Conservation (phyloP, 345 rosid genomes). For the Noccaea caerulescens region DNA sequence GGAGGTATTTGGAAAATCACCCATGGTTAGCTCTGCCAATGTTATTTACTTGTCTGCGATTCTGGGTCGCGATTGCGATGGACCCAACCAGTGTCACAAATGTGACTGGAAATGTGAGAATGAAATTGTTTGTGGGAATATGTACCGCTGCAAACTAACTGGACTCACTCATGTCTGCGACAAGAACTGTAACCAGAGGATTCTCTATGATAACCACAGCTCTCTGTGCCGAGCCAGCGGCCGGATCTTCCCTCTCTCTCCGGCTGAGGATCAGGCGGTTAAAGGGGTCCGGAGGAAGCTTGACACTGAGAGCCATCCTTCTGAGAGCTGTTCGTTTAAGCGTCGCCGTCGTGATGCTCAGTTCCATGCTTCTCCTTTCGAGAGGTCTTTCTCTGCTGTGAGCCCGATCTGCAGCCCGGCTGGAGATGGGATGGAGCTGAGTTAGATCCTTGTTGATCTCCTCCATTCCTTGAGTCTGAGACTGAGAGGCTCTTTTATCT, state of each 20-base stretch:
- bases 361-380: constrained; percentile 84
- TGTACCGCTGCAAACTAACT: constrained; percentile 92
- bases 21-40: constrained; percentile 65
- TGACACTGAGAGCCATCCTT: constrained; percentile 70
- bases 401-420: constrained; percentile 91
- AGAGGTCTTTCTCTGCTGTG: constrained; percentile 89
- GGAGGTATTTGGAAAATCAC: constrained; percentile 85
- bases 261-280: constrained; percentile 86
- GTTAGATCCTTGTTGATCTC: constrained; percentile 58
- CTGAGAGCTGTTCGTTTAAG: constrained; percentile 79
- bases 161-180: constrained; percentile 96
- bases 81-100: constrained; percentile 72
- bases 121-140: constrained; percentile 86
- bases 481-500: constrained; percentile 43
- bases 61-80: constrained; percentile 81
- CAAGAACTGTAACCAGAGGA: constrained; percentile 99
- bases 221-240: constrained; percentile 92
- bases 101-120: constrained; percentile 94
- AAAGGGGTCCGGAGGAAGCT: constrained; percentile 96
- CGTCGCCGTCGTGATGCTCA: constrained; percentile 83
- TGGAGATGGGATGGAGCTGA: constrained; percentile 95
- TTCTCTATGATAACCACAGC: constrained; percentile 92
- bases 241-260: constrained; percentile 74
- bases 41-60: constrained; percentile 87
- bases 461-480: constrained; percentile 2